Conservation (phyloP, 441 rosid species). For the Populus hybrid region DNA sequence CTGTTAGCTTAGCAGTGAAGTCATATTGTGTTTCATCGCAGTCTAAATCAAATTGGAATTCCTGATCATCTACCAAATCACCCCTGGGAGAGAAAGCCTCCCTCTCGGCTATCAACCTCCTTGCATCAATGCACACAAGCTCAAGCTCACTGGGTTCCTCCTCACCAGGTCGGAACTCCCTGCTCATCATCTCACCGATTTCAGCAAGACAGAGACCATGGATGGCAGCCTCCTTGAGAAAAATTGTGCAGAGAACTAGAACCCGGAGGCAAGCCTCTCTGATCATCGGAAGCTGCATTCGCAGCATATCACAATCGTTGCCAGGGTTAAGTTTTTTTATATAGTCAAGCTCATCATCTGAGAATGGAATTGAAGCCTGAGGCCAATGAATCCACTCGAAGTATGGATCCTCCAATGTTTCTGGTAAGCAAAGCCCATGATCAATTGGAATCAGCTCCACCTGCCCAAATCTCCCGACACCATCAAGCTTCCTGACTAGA, state of each 20-base stretch:
- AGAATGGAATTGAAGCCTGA: slow-evolving; percentile 54
- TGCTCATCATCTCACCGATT: slow-evolving; percentile 58
- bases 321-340: slow-evolving; percentile 36
- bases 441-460: slow-evolving; percentile 53
- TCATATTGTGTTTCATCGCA: slow-evolving; percentile 51
- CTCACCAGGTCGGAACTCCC: slow-evolving; percentile 46
- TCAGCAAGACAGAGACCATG: slow-evolving; percentile 49
- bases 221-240: slow-evolving; percentile 49
- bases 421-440: slow-evolving; percentile 59
- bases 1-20: slow-evolving; percentile 36
- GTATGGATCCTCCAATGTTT: slow-evolving; percentile 53
- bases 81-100: slow-evolving; percentile 29
- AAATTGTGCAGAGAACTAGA: slow-evolving; percentile 43
- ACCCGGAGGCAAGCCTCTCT: slow-evolving; percentile 49
- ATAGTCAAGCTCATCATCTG: slow-evolving; percentile 47
- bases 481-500: slow-evolving; percentile 44
- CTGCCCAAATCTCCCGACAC: slow-evolving; percentile 42
- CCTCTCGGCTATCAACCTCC: slow-evolving; percentile 36
- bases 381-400: slow-evolving; percentile 68
- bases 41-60: slow-evolving; percentile 39
- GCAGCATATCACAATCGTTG: slow-evolving; percentile 42
- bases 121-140: slow-evolving; percentile 46
- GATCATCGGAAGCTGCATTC: slow-evolving; percentile 46
- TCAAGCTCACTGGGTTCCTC: slow-evolving; percentile 59
- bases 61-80: slow-evolving; percentile 31